Evolutionary conservation across 805 yeast genomes (phyloP).

Genomic region (Yarrowia osloensis): DNA sequence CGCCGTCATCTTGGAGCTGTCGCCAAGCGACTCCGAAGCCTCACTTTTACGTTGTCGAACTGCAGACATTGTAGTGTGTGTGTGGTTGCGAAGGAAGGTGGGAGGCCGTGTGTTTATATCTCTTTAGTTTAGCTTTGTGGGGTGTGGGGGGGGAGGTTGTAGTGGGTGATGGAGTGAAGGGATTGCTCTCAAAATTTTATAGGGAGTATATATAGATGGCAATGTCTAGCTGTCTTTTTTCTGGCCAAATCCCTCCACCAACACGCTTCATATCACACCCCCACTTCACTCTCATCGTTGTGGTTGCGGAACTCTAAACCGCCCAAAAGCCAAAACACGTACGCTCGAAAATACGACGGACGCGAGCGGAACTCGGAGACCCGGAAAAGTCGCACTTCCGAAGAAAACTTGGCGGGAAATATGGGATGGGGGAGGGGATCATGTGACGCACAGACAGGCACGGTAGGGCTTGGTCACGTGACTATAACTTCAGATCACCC

Average conservation of each 20-base stretch:
- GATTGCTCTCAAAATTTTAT: background rate
- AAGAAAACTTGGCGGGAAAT: background rate
- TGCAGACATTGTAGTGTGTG: background rate
- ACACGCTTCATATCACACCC: too few species aligned
- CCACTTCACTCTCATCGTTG: background rate
- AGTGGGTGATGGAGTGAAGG: background rate
- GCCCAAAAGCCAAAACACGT: background rate
- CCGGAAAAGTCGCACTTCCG: background rate
- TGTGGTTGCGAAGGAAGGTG: background rate
- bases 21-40: constrained; percentile 12
- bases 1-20: background rate
- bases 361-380: constrained; percentile 5
- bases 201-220: background rate
- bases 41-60: constrained; percentile 15
- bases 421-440: background rate
- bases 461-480: background rate
- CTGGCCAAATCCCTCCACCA: too few species aligned
- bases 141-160: background rate
- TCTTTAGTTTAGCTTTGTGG: constrained; percentile 1
- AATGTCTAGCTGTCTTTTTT: too few species aligned
- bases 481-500: too few species aligned
- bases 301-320: background rate
- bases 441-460: background rate
- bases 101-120: background rate
- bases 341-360: constrained; percentile 1